phyloP scores from a whole-genome alignment of 129 eudicot genomes.

The Flaveria linearis region DNA sequence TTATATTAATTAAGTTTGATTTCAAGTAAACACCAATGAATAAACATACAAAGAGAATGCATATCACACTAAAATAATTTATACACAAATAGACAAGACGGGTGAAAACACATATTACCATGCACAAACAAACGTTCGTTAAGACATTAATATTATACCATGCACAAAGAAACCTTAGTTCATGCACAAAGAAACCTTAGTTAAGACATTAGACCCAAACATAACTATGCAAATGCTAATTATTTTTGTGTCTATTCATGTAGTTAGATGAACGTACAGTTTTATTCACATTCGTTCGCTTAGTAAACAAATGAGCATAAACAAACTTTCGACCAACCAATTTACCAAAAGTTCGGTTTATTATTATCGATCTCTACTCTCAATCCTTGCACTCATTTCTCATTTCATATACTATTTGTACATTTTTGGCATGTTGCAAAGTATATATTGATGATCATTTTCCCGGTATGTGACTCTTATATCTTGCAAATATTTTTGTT shows the following conservation, averaged over 20 bases:
- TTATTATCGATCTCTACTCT: not conserved
- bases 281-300: not conserved
- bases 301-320: not conserved
- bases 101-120: not conserved
- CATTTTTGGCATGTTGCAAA: conserved; percentile 1
- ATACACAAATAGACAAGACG: not conserved
- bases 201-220: not conserved
- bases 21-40: not conserved
- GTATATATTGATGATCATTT: not conserved
- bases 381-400: not conserved
- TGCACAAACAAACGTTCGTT: not conserved
- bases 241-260: not conserved
- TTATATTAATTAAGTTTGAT: too few relatives aligned
- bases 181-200: too few relatives aligned
- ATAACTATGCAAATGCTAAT: not conserved
- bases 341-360: not conserved
- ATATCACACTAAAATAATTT: not conserved
- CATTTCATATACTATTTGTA: not conserved
- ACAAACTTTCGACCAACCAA: not conserved
- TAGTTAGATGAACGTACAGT: not conserved
- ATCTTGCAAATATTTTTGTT: not conserved
- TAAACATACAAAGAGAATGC: not conserved
- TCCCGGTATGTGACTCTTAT: not conserved
- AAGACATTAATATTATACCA: not conserved
- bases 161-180: too few relatives aligned